phyloP scores from a whole-genome alignment of 2,329 filamentous ascomycete genomes.

The Cladobotryum mycophilum region DNA sequence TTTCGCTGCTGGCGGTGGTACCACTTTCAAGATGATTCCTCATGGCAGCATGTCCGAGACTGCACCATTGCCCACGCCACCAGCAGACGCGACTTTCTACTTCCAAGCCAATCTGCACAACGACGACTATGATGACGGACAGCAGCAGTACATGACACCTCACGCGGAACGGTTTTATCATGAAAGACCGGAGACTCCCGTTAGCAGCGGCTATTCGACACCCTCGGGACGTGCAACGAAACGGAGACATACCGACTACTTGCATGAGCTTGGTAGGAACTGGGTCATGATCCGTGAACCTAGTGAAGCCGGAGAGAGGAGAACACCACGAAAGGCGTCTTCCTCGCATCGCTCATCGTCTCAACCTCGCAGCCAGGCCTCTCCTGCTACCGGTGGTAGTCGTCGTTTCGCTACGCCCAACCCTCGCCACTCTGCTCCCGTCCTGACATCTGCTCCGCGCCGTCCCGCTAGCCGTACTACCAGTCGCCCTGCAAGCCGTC shows the following conservation, averaged over 20 bases:
- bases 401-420: conserved; percentile 39
- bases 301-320: conserved; percentile 16
- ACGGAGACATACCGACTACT: conserved; percentile 46
- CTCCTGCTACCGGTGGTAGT: conserved; percentile 22
- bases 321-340: conserved; percentile 20
- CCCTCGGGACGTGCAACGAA: conserved; percentile 43
- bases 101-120: conserved; percentile 23
- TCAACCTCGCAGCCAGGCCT: conserved; percentile 28
- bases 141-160: background rate
- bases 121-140: background rate
- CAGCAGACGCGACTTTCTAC: conserved; percentile 21
- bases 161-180: conserved; percentile 5
- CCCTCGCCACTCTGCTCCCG: conserved; percentile 3
- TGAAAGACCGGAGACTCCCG: conserved; percentile 19
- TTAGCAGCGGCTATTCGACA: conserved; percentile 32
- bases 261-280: conserved; percentile 55
- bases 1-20: conserved; percentile 80
- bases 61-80: conserved; percentile 12
- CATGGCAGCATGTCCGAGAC: conserved; percentile 23
- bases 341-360: conserved; percentile 18
- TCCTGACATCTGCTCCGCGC: conserved; percentile 7
- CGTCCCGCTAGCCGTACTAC: conserved; percentile 15
- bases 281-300: conserved; percentile 63
- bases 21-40: conserved; percentile 53
- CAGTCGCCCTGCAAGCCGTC: conserved; percentile 32